Conservation (phyloP, 495 filamentous ascomycete species). For the Penicillium pancosmium region DNA sequence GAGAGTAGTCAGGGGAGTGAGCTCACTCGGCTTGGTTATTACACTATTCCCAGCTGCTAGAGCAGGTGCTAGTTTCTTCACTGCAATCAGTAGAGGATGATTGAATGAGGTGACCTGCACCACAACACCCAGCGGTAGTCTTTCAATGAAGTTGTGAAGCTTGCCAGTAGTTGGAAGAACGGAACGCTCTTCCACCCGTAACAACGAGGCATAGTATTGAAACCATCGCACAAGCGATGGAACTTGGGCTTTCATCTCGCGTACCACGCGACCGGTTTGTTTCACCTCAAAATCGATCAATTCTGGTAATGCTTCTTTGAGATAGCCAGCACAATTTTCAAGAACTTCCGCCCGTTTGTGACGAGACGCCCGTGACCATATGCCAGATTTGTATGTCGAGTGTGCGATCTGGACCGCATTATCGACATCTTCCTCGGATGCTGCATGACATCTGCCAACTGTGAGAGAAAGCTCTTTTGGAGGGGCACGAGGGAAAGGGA, state of each 20-base stretch:
- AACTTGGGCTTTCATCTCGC: slow-evolving; percentile 68
- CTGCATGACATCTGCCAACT: slow-evolving; percentile 39
- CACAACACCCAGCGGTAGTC: slow-evolving; percentile 63
- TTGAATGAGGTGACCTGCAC: slow-evolving; percentile 69
- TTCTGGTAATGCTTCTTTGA: slow-evolving; percentile 49
- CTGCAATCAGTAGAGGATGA: slow-evolving; percentile 64
- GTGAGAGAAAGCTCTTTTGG: slow-evolving; percentile 1
- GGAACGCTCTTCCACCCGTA: slow-evolving; percentile 61
- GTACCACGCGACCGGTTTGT: slow-evolving; percentile 64
- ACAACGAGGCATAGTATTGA: slow-evolving; percentile 62
- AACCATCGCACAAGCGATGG: slow-evolving; percentile 65
- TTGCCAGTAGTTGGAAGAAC: slow-evolving; percentile 63
- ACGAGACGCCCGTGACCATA: slow-evolving; percentile 60
- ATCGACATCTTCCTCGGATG: slow-evolving; percentile 50
- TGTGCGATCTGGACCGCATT: slow-evolving; percentile 49
- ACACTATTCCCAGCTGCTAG: slow-evolving; percentile 65
- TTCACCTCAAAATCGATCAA: slow-evolving; percentile 59
- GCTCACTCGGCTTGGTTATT: slow-evolving; percentile 63
- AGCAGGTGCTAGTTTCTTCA: slow-evolving; percentile 63
- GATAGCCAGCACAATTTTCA: slow-evolving; percentile 55
- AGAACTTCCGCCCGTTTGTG: slow-evolving; percentile 58
- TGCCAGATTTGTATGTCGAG: slow-evolving; percentile 52
- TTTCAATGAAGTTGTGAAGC: slow-evolving; percentile 62
- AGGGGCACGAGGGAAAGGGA: no score
- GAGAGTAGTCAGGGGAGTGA: slow-evolving; percentile 60